These are phyloP conservation scores for Populus tomentosa DNA, from an alignment of 441 rosid species.

Conservation along the genomic window DNA sequence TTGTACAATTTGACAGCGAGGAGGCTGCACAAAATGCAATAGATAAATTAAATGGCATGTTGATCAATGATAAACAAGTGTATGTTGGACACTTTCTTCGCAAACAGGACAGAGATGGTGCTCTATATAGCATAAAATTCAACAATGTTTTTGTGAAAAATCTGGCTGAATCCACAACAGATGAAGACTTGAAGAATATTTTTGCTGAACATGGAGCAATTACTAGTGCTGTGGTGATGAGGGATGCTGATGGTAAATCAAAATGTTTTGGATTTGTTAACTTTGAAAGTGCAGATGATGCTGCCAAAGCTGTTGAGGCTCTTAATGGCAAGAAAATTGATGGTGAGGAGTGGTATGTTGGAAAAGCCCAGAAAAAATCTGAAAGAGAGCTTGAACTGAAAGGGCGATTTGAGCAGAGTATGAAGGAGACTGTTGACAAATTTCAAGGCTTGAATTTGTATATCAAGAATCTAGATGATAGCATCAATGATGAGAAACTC, in stretches of 20 bases:
- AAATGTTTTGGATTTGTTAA: conserved; percentile 75
- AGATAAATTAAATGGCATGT: no score
- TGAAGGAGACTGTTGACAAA: conserved; percentile 57
- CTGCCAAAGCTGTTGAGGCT: conserved; percentile 60
- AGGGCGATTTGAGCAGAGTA: conserved; percentile 53
- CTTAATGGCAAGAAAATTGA: conserved; percentile 61
- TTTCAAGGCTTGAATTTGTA: conserved; percentile 48
- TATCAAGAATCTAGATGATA: conserved; percentile 64
- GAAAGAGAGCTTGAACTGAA: conserved; percentile 67
- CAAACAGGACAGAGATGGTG: no score
- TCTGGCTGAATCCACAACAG: conserved; percentile 64
- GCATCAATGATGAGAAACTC: conserved; percentile 62
- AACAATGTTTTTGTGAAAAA: conserved; percentile 82
- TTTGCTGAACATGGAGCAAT: conserved; percentile 74
- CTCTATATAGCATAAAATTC: conserved; percentile 48
- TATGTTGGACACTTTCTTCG: no score
- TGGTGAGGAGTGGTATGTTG: conserved; percentile 69
- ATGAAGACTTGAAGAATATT: conserved; percentile 58
- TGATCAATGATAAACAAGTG: no score
- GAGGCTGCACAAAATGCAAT: no score
- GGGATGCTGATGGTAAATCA: conserved; percentile 59
- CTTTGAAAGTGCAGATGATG: conserved; percentile 63
- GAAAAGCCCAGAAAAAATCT: conserved; percentile 64
- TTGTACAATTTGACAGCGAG: no score
- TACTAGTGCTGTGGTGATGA: conserved; percentile 61